Evolutionary conservation across 495 filamentous ascomycete species (phyloP).

Genomic region (Amphirosellinia nigrospora): DNA sequence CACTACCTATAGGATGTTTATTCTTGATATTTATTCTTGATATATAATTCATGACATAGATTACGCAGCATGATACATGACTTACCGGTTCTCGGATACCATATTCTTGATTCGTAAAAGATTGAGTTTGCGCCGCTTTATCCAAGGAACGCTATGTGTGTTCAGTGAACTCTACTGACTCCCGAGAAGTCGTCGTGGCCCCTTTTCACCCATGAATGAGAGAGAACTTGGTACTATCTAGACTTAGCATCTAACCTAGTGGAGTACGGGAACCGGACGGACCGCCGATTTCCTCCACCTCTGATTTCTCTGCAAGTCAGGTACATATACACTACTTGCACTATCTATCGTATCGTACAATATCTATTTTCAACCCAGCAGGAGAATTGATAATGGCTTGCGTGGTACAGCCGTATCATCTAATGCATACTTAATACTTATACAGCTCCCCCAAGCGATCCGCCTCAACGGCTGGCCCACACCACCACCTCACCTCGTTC

Average conservation of each 20-base stretch:
- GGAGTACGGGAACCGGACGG: neutral
- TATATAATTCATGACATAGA: neutral
- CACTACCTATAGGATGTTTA: too few species aligned
- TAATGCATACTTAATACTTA: neutral
- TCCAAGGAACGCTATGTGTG: neutral
- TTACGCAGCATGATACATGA: neutral
- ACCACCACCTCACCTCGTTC: constrained; percentile 6
- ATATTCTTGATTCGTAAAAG: neutral
- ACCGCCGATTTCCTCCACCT: neutral
- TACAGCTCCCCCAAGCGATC: neutral
- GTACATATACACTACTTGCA: too few species aligned
- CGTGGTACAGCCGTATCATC: neutral
- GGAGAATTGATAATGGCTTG: constrained; percentile 6
- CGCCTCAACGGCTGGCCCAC: constrained; percentile 12
- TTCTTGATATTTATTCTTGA: neutral
- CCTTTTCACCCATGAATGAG: neutral
- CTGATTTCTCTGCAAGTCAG: too few species aligned
- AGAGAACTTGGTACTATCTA: neutral
- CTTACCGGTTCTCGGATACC: neutral
- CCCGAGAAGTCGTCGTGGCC: neutral
- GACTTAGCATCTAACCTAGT: neutral
- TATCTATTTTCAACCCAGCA: neutral
- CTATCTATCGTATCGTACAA: neutral
- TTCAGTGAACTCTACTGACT: neutral
- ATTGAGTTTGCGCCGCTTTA: constrained; percentile 1